These are phyloP conservation scores for Fusarium nurragi DNA, from an alignment of 2,329 filamentous ascomycete genomes.

Conservation along the genomic window DNA sequence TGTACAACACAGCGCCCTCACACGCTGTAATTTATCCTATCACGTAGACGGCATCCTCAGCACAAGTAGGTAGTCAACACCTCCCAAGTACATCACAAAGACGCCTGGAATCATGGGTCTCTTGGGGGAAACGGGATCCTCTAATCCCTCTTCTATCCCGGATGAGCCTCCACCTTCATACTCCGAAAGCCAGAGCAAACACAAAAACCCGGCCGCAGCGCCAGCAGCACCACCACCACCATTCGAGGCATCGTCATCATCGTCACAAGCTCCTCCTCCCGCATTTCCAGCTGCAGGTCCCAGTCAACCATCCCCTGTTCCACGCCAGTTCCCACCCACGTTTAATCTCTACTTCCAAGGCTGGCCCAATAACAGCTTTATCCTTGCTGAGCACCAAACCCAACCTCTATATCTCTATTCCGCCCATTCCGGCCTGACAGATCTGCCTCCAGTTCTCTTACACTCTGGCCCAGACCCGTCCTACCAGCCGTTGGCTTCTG, in stretches of 20 bases:
- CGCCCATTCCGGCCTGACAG: constrained; percentile 19
- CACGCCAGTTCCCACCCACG: constrained; percentile 32
- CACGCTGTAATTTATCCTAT: neutral
- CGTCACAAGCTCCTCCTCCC: neutral
- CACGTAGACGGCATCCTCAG: neutral
- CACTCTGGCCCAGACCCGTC: constrained; percentile 34
- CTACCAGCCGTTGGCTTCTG: constrained; percentile 33
- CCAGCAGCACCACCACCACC: neutral
- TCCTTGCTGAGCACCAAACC: constrained; percentile 33
- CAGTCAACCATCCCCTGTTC: constrained; percentile 1
- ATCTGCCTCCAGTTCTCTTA: constrained; percentile 31
- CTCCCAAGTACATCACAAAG: neutral
- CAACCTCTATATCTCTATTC: constrained; percentile 36
- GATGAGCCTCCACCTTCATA: constrained; percentile 28
- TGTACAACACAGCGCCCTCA: neutral
- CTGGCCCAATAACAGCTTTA: constrained; percentile 9
- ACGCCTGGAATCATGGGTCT: neutral
- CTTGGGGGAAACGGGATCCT: neutral
- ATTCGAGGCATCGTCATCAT: neutral
- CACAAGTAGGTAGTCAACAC: neutral
- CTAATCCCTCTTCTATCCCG: constrained; percentile 6
- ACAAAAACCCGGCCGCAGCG: neutral
- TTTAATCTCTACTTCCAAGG: constrained; percentile 37
- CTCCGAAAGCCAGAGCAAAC: constrained; percentile 7
- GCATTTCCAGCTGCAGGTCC: neutral